Evolutionary conservation across 2,329 filamentous ascomycete species (phyloP).

Genomic region (Fusarium subglutinans): DNA sequence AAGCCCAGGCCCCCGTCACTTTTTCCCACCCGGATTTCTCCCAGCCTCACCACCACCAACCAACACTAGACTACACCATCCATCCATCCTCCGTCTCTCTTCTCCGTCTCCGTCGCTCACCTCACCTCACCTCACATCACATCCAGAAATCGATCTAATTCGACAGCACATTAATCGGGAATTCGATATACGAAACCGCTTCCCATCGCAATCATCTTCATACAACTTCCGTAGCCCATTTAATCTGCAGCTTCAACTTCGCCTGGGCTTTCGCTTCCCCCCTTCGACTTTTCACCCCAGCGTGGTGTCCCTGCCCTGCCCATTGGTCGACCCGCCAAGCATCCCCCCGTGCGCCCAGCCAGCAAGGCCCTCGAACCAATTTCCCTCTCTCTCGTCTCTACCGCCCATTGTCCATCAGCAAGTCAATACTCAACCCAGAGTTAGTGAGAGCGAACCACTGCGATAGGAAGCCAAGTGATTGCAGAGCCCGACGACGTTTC

Average conservation of each 20-base stretch:
- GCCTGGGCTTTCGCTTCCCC: slow-evolving; percentile 7
- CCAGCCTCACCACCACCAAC: slow-evolving; percentile 37
- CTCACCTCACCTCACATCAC: slow-evolving; percentile 14
- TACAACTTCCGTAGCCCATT: slow-evolving; percentile 14
- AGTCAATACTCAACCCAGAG: slow-evolving; percentile 30
- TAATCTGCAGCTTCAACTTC: neutral
- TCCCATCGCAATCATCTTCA: slow-evolving; percentile 35
- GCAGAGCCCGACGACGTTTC: slow-evolving; percentile 16
- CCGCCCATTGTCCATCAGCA: slow-evolving; percentile 33
- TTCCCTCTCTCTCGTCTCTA: slow-evolving; percentile 39
- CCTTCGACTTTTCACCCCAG: slow-evolving; percentile 17
- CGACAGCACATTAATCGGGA: slow-evolving; percentile 21
- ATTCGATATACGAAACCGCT: slow-evolving; percentile 16
- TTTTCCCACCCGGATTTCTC: slow-evolving; percentile 36
- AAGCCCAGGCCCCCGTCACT: slow-evolving; percentile 27
- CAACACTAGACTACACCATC: neutral
- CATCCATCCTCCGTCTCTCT: slow-evolving; percentile 9
- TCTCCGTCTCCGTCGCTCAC: slow-evolving; percentile 10
- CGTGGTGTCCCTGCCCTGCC: slow-evolving; percentile 32
- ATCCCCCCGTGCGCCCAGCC: slow-evolving; percentile 40
- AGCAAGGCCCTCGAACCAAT: slow-evolving; percentile 42
- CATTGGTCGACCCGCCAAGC: slow-evolving; percentile 43
- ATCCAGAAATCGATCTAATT: slow-evolving; percentile 15
- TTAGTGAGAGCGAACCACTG: slow-evolving; percentile 1
- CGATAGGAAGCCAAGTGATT: slow-evolving; percentile 11